Evolutionary conservation across 228 moss, liverwort and hornwort genomes (phyloP), one percentile per base, ranked within the genome.

Genomic region (Sphagnum magellanicum): DNA sequence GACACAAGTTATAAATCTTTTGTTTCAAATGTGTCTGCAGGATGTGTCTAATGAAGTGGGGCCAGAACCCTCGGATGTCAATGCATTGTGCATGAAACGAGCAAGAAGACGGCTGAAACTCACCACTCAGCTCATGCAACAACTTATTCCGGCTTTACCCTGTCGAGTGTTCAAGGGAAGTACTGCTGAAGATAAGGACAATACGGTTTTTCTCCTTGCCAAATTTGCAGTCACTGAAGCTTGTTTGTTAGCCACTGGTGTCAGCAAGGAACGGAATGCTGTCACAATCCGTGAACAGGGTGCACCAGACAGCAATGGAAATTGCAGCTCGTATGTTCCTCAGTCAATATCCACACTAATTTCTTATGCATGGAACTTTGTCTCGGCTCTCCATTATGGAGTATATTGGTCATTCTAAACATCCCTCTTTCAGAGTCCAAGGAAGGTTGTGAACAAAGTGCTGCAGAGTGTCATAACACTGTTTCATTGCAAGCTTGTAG

Each of bases 41-140:
- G 91, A 92, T 16, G 84, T 79, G 65, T 84, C 76, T 53, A 91
- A 86, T 51, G 98, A 98, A 74, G 32, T 32, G 32, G 81, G 72
- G 49, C 67, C 84, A 17, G 98, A 94, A 76, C 53, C 73, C 13
- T 76, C 73, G 16, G 98, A 98, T 75, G 66, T 87, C 16, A 86
- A 85, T 72, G 75, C 90, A 59, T 80, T 94, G 72, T 88, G 90
- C 65, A 75, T 91, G 17, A 92, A 83, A 70, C 85, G 94, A 60
- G 90, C 94, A 8, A 90, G 82, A 70, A 89, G 91, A 79, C 83
- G 98, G 72, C 73, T 98, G 72, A 91, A 88, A 59, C 84, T 92
- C 55, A 92, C 89, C 4, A 89, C 98, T 63, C 98, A 98, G 71
- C 81, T 98, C 63, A 90, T 93, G 93, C 98, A 98, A 78, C 93